Evolutionary conservation across 2,329 filamentous ascomycete species (phyloP).

Genomic region (Thyridium curvatum): DNA sequence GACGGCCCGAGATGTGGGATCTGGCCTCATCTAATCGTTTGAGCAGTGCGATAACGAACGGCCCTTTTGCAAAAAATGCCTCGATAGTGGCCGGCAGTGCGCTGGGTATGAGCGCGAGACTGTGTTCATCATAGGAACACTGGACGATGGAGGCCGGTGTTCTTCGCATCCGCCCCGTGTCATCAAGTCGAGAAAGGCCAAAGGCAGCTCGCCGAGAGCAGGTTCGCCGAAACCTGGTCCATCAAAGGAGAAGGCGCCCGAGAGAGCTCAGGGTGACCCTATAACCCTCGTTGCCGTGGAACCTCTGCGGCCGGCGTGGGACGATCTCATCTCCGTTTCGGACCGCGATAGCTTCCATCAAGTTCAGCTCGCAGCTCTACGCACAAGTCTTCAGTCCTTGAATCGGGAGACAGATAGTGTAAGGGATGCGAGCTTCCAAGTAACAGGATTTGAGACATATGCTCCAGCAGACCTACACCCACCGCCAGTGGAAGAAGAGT

Average conservation of each 20-base stretch:
- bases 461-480: slow-evolving; percentile 29
- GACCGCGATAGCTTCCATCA: slow-evolving; percentile 27
- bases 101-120: slow-evolving; percentile 57
- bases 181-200: slow-evolving; percentile 29
- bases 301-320: slow-evolving; percentile 44
- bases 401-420: no score
- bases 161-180: slow-evolving; percentile 49
- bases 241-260: slow-evolving; percentile 15
- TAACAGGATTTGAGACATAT: slow-evolving; percentile 26
- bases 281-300: slow-evolving; percentile 22
- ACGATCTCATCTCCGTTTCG: slow-evolving; percentile 36
- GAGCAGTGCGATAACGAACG: slow-evolving; percentile 54
- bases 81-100: slow-evolving; percentile 49
- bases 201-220: slow-evolving; percentile 6
- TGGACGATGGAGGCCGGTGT: slow-evolving; percentile 46
- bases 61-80: slow-evolving; percentile 55
- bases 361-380: slow-evolving; percentile 37
- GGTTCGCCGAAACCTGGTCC: no score
- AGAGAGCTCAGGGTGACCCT: slow-evolving; percentile 7
- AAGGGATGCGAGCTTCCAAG: no score
- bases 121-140: slow-evolving; percentile 58
- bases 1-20: neutral
- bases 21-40: neutral
- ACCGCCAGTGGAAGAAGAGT: slow-evolving; percentile 24
- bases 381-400: slow-evolving; percentile 28